Evolutionary conservation across 805 yeast species (phyloP).

Genomic region (Lachancea quebecensis): DNA sequence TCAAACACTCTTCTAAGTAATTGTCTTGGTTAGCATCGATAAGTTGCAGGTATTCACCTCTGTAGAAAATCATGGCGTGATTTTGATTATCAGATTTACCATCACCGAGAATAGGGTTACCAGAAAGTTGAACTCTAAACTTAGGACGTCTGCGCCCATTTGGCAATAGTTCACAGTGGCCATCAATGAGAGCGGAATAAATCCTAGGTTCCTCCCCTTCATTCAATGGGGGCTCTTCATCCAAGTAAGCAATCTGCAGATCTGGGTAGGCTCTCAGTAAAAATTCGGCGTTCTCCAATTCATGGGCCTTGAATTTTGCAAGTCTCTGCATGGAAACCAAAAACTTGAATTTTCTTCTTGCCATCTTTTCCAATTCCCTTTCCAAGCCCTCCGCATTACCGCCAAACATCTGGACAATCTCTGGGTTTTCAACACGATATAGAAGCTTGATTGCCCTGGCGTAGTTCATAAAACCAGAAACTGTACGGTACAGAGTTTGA

Average conservation of each 20-base stretch:
- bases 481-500: constrained; percentile 94
- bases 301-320: constrained; percentile 63
- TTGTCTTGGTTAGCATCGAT: constrained; percentile 86
- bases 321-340: constrained; percentile 84
- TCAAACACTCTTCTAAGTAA: constrained; percentile 77
- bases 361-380: constrained; percentile 87
- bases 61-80: constrained; percentile 68
- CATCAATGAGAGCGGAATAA: constrained; percentile 74
- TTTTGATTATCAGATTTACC: constrained; percentile 87
- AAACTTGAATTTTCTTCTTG: constrained; percentile 74
- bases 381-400: constrained; percentile 96
- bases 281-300: constrained; percentile 73
- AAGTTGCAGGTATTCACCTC: constrained; percentile 81
- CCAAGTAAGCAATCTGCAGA: constrained; percentile 85
- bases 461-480: constrained; percentile 97
- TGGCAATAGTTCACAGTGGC: constrained; percentile 66
- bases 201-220: constrained; percentile 67
- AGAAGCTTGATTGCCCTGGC: constrained; percentile 91
- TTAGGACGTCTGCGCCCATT: constrained; percentile 71
- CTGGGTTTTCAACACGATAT: constrained; percentile 92
- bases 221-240: constrained; percentile 77
- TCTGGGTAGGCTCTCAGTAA: constrained; percentile 80
- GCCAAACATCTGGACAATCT: constrained; percentile 94
- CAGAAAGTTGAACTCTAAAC: constrained; percentile 71
- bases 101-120: constrained; percentile 81